A percentile compares a stretch with the other conserved stretches of the same genome.
phyloP scores from a whole-genome alignment of 2,329 filamentous ascomycete genomes.

The Claviceps sp. region DNA sequence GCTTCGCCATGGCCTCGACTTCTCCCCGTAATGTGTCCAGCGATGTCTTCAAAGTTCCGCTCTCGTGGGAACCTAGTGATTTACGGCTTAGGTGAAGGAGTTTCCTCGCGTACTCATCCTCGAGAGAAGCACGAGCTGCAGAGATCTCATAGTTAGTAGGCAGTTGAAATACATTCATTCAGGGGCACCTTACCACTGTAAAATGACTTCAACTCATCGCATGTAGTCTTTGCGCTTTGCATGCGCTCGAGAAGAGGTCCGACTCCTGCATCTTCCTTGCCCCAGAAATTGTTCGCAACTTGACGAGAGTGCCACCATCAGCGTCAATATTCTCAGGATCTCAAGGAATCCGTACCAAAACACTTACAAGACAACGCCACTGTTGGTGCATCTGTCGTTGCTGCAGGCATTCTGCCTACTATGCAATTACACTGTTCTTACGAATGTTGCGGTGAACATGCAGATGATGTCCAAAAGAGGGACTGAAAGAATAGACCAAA shows the following conservation, averaged over 20 bases:
- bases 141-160: background rate
- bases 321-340: background rate
- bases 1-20: conserved; percentile 85
- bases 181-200: conserved; percentile 52
- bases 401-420: conserved; percentile 41
- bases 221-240: conserved; percentile 86
- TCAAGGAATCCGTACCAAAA: background rate
- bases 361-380: conserved; percentile 54
- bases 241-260: conserved; percentile 84
- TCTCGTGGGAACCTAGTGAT: conserved; percentile 75
- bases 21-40: conserved; percentile 81
- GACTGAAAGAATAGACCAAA: background rate
- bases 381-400: conserved; percentile 46
- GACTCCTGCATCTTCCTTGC: conserved; percentile 95
- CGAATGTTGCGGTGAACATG: background rate
- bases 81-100: conserved; percentile 77
- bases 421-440: background rate
- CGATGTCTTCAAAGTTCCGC: conserved; percentile 69
- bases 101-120: conserved; percentile 92
- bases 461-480: background rate
- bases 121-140: conserved; percentile 74
- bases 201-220: conserved; percentile 85
- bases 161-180: background rate
- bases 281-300: conserved; percentile 99
- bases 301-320: background rate